Conservation (phyloP, 441 rosid genomes). For the Rhodomyrtus psidioides region DNA sequence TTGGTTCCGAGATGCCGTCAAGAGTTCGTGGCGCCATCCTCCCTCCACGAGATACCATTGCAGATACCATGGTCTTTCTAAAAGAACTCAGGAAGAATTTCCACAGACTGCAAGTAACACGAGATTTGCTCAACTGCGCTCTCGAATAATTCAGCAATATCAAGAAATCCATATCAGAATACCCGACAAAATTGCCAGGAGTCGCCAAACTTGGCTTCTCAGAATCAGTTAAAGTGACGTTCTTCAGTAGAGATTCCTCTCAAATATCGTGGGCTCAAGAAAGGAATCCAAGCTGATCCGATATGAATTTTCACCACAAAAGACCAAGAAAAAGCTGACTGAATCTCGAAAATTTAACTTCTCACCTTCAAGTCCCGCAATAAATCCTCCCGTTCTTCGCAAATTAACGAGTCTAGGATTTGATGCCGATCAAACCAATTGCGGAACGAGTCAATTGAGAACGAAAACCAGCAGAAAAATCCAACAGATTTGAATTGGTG, state of each 20-base stretch:
- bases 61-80: too few relatives aligned
- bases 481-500: too few relatives aligned
- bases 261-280: not conserved
- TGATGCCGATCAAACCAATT: too few relatives aligned
- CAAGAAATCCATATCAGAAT: constrained; percentile 19
- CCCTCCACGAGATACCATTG: too few relatives aligned
- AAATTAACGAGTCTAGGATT: too few relatives aligned
- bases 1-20: too few relatives aligned
- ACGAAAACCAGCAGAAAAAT: too few relatives aligned
- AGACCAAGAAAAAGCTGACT: not conserved
- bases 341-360: not conserved
- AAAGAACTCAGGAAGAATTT: constrained; percentile 1
- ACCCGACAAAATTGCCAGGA: not conserved
- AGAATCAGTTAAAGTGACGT: constrained; percentile 1
- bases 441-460: too few relatives aligned
- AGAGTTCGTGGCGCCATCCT: too few relatives aligned
- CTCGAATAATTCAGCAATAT: not conserved
- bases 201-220: not conserved
- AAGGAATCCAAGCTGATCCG: not conserved
- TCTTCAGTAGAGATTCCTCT: not conserved
- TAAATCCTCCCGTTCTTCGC: not conserved
- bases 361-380: not conserved
- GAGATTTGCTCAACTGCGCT: not conserved
- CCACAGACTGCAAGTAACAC: not conserved
- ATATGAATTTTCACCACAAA: not conserved